A percentile compares a stretch with the other conserved stretches of the same genome.
Conservation (phyloP, 2,329 filamentous ascomycete species). For the Samsoniella hepiali region DNA sequence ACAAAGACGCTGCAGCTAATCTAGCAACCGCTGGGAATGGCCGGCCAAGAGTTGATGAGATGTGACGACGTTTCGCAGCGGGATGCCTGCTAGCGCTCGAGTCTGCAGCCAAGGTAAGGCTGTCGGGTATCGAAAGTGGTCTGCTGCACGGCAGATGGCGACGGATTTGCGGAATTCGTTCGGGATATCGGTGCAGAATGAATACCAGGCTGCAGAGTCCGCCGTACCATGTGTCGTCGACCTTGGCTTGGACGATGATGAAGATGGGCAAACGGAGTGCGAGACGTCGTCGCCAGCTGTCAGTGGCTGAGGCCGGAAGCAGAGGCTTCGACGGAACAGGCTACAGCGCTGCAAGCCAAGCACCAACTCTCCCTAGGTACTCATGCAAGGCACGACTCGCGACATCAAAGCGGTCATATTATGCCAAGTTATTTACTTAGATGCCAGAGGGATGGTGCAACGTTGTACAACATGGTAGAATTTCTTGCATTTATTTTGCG, state of each 20-base stretch:
- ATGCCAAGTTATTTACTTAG: background rate
- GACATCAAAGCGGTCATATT: background rate
- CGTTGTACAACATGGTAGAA: background rate
- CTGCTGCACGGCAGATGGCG: background rate
- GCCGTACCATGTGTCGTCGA: background rate
- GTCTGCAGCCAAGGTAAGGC: slow-evolving; percentile 2
- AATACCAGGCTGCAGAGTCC: background rate
- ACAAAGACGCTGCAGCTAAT: background rate
- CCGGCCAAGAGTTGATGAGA: background rate
- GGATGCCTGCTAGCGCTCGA: slow-evolving; percentile 15
- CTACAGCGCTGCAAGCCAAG: background rate
- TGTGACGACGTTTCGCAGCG: slow-evolving; percentile 4
- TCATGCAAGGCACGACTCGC: background rate
- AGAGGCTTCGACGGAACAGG: slow-evolving; percentile 5
- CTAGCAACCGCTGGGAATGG: background rate
- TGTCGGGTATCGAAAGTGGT: slow-evolving; percentile 5
- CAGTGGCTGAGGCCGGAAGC: background rate
- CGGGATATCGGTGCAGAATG: slow-evolving; percentile 10
- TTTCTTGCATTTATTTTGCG: background rate
- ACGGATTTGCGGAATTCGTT: slow-evolving; percentile 7
- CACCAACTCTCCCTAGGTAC: background rate
- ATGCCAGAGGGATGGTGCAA: background rate
- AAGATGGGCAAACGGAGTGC: slow-evolving; percentile 1
- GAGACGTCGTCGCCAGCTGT: background rate
- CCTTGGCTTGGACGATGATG: background rate